Conservation (phyloP, 345 rosid species). For the Turnera subulata region DNA sequence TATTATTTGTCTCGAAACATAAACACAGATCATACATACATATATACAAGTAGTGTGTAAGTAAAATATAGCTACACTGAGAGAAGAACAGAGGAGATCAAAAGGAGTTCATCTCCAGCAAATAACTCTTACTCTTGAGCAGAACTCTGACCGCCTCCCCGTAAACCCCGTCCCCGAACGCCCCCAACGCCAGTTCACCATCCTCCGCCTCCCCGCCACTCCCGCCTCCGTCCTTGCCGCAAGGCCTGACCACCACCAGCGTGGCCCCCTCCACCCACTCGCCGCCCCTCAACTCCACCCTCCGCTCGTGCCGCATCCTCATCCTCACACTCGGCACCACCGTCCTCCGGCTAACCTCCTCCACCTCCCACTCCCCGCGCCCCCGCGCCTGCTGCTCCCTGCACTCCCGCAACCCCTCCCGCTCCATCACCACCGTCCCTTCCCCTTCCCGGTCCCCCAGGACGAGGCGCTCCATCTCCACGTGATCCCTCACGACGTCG, state of each 20-base stretch:
- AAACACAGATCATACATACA: too few species aligned
- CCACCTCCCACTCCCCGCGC: constrained; percentile 13
- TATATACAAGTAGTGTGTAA: neutral
- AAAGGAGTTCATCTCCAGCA: constrained; percentile 48
- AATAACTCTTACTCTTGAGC: constrained; percentile 31
- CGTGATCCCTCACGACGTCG: constrained; percentile 33
- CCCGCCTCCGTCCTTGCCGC: constrained; percentile 4
- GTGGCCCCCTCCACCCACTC: constrained; percentile 33
- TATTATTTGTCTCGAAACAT: too few species aligned
- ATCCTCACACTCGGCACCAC: constrained; percentile 41
- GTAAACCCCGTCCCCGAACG: constrained; percentile 33
- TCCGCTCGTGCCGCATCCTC: constrained; percentile 43
- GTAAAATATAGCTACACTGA: too few species aligned
- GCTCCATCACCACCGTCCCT: constrained; percentile 40
- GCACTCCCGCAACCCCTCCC: constrained; percentile 37
- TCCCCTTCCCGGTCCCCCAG: constrained; percentile 40
- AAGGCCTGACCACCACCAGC: constrained; percentile 40
- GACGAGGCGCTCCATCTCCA: constrained; percentile 28
- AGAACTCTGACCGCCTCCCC: constrained; percentile 31
- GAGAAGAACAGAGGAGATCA: neutral
- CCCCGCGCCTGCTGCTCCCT: constrained; percentile 7
- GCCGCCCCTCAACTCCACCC: constrained; percentile 20
- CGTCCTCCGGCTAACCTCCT: constrained; percentile 21
- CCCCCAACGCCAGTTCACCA: constrained; percentile 34
- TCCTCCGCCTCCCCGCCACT: constrained; percentile 31